phyloP scores from a whole-genome alignment of 2,329 filamentous ascomycete genomes.

The Orbilia ellipsospora region DNA sequence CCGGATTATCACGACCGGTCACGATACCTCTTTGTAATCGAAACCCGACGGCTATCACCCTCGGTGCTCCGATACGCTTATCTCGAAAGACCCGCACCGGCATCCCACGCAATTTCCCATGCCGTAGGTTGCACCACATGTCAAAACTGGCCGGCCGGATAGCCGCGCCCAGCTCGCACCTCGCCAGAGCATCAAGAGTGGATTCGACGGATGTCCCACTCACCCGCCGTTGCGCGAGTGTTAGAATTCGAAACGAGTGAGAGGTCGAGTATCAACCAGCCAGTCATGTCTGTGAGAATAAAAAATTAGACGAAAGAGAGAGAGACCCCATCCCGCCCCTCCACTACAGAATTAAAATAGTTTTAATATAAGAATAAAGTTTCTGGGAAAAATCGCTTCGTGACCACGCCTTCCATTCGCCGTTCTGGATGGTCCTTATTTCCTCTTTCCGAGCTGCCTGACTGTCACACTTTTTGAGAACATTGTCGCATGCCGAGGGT shows the following conservation, averaged over 20 bases:
- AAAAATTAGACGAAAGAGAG: slow-evolving; percentile 4
- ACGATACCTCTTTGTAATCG: slow-evolving; percentile 44
- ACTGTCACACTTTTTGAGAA: no score
- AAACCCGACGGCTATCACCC: slow-evolving; percentile 36
- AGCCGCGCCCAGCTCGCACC: slow-evolving; percentile 42
- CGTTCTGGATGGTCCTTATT: slow-evolving; percentile 33
- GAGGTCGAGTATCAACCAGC: no score
- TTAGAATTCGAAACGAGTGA: neutral
- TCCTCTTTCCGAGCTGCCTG: neutral
- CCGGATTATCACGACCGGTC: neutral
- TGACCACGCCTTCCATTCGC: slow-evolving; percentile 43
- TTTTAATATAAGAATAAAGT: neutral
- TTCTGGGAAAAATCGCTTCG: slow-evolving; percentile 10
- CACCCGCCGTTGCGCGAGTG: slow-evolving; percentile 27
- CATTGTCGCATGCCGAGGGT: slow-evolving; percentile 12
- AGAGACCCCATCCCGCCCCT: slow-evolving; percentile 44
- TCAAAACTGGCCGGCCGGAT: slow-evolving; percentile 34
- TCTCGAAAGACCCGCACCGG: slow-evolving; percentile 13
- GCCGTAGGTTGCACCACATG: slow-evolving; percentile 17
- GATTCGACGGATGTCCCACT: slow-evolving; percentile 14
- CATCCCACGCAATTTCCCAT: slow-evolving; percentile 34
- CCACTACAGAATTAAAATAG: slow-evolving; percentile 41
- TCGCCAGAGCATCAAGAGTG: slow-evolving; percentile 32
- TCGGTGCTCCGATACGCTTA: slow-evolving; percentile 45
- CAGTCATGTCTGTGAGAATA: neutral